Conservation (phyloP, 495 filamentous ascomycete genomes). For the Penicillium manginii region DNA sequence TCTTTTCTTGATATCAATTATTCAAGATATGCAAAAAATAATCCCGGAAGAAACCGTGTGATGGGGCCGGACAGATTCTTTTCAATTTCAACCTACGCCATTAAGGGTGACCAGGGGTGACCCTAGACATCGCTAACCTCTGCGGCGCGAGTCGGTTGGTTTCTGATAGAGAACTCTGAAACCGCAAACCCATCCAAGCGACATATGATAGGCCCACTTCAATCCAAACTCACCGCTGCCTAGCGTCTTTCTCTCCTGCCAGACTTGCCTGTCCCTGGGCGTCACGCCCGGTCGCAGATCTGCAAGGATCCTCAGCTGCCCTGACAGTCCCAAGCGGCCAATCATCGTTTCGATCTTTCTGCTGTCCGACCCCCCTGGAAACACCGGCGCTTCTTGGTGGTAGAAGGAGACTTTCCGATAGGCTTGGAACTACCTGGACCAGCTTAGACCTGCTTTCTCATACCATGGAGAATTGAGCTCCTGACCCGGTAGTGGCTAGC, state of each 20-base stretch:
- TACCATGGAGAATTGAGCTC: slow-evolving; percentile 12
- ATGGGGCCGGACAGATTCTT: neutral
- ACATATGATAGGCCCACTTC: slow-evolving; percentile 13
- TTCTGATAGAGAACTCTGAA: slow-evolving; percentile 24
- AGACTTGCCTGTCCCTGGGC: slow-evolving; percentile 13
- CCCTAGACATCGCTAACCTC: neutral
- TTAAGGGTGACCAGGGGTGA: neutral
- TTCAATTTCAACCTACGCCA: slow-evolving; percentile 1
- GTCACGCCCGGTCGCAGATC: slow-evolving; percentile 27
- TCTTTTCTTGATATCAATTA: no score
- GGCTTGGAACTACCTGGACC: slow-evolving; percentile 3
- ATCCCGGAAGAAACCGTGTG: neutral
- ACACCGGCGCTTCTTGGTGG: slow-evolving; percentile 17
- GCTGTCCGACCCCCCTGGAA: slow-evolving; percentile 18
- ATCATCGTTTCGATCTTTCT: slow-evolving; percentile 10
- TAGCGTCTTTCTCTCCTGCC: no score
- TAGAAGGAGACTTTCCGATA: slow-evolving; percentile 20
- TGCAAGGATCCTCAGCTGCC: slow-evolving; percentile 14
- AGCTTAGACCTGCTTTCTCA: slow-evolving; percentile 2
- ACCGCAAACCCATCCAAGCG: slow-evolving; percentile 14
- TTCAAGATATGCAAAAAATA: no score
- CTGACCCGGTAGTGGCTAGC: slow-evolving; percentile 8
- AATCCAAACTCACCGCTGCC: slow-evolving; percentile 2
- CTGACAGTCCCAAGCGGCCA: slow-evolving; percentile 9
- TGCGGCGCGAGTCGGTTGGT: slow-evolving; percentile 11